Evolutionary conservation across 805 yeast genomes (phyloP).

Genomic region (Suhomyces canberraensis): DNA sequence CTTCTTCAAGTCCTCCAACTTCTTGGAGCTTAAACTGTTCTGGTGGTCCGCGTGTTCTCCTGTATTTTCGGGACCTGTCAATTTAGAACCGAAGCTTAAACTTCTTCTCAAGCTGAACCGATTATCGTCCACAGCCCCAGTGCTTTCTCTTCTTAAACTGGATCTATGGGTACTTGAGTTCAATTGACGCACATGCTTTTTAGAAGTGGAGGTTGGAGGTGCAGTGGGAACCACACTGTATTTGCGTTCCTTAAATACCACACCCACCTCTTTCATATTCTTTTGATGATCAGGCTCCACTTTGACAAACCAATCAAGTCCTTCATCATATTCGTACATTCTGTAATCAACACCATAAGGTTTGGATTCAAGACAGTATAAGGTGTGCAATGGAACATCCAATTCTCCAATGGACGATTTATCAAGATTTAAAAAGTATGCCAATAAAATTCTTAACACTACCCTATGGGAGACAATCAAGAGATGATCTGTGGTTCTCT

Average conservation of each 20-base stretch:
- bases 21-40: conserved; percentile 19
- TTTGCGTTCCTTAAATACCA: conserved; percentile 65
- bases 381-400: conserved; percentile 90
- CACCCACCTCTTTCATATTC: conserved; percentile 67
- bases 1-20: conserved; percentile 28
- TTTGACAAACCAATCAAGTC: conserved; percentile 70
- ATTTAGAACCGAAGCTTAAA: conserved; percentile 14
- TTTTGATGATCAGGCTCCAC: conserved; percentile 54
- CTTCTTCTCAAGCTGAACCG: conserved; percentile 27
- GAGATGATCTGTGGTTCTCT: conserved; percentile 84
- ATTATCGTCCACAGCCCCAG: not conserved
- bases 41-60: not conserved
- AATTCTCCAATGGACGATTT: conserved; percentile 80
- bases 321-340: conserved; percentile 81
- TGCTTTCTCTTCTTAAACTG: not conserved
- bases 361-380: conserved; percentile 85
- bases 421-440: conserved; percentile 82
- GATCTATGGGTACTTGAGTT: not conserved
- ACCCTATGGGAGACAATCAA: conserved; percentile 86
- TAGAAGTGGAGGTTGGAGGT: conserved; percentile 39
- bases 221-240: conserved; percentile 78
- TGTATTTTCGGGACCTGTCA: not conserved
- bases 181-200: not conserved
- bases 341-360: conserved; percentile 96
- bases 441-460: conserved; percentile 80